Base-by-base conservation (phyloP, 139 green algal species). In the Micromonas commoda region DNA sequence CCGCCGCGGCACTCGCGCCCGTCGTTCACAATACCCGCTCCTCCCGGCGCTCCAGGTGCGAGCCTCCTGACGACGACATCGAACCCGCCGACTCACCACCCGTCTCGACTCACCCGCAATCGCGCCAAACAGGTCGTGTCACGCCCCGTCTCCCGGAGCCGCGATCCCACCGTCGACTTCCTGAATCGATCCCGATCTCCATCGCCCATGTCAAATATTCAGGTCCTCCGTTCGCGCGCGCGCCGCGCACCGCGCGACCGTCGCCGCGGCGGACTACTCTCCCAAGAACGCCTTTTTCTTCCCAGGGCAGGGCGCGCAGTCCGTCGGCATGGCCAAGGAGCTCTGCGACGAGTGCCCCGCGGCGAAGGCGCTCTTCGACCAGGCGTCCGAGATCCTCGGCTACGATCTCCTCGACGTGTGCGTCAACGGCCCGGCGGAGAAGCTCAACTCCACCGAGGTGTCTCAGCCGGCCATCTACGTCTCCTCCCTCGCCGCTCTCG, bases 391-490 rank as follows among this genome's bases (percentile, higher is more conserved):
- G 32, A 96, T 98, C 52, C 85, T 99, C 38, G 94, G 94, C 24
- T 99, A 98, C 76, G 94, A 99, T 84, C 85, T 99, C 34, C 89
- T 98, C 6, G 78, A 95, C 70, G 85, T 97, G n/a, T 97, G 92
- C 85, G 53, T 84, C 0, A 86, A 97, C 51, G 91, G 95, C 5
- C 96, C 96, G 45, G 96, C 96, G 86, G 96, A 98, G 64, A 93
- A 94, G 84, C 89, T 99, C 37, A 90, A 99, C 87, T 91, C 86
- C 51, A 99, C 96, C 28, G 93, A 69, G 38, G 66, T 81, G 35
- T 92, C 84, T 82, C 95, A 99, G 90, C 96, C 96, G 2, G 96
- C 96, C 54, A 98, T 99, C 82, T 99, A 96, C 79, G 96, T 99
- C 1, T 84, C 91, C 61, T 93, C 84, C 64, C 80, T 99, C 78